These are phyloP conservation scores for Iris macrosiphon DNA, from an alignment of 106 monocot genomes.

Conservation along the genomic window DNA sequence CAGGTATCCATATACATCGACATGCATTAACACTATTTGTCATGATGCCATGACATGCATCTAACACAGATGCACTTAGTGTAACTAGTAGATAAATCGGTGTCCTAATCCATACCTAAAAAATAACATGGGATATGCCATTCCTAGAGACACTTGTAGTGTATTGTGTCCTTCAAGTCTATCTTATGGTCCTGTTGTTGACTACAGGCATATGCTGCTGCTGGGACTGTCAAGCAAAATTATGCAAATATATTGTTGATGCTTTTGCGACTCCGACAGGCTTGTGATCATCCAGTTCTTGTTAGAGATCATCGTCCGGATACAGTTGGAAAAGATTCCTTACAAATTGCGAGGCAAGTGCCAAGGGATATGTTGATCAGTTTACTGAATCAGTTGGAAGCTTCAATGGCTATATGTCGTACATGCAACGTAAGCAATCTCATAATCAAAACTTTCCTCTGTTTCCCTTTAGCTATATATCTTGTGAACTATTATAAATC, in stretches of 20 bases:
- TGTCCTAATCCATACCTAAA: too few relatives aligned
- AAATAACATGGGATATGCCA: too few relatives aligned
- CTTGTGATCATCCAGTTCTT: conserved; percentile 91
- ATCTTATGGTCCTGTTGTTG: background rate
- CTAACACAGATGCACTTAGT: too few relatives aligned
- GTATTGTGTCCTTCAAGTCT: too few relatives aligned
- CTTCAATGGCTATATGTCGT: conserved; percentile 58
- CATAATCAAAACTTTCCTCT: too few relatives aligned
- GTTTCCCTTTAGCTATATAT: background rate
- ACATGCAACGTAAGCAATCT: conserved; percentile 71
- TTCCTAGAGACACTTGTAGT: too few relatives aligned
- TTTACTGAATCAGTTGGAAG: conserved; percentile 57
- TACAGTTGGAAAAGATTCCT: conserved; percentile 32
- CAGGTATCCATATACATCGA: too few relatives aligned
- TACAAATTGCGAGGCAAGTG: conserved; percentile 62
- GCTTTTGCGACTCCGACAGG: conserved; percentile 94
- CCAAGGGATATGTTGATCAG: conserved; percentile 44
- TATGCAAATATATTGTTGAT: conserved; percentile 88
- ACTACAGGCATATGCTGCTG: conserved; percentile 78
- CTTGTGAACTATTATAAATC: too few relatives aligned
- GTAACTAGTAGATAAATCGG: too few relatives aligned
- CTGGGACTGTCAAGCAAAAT: conserved; percentile 91
- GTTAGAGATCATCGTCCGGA: conserved; percentile 62
- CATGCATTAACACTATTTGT: too few relatives aligned
- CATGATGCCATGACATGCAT: too few relatives aligned